Evolutionary conservation across 2,329 filamentous ascomycete species (phyloP), one percentile per base, ranked within the genome.

Genomic region (Xylariaceae sp.): DNA sequence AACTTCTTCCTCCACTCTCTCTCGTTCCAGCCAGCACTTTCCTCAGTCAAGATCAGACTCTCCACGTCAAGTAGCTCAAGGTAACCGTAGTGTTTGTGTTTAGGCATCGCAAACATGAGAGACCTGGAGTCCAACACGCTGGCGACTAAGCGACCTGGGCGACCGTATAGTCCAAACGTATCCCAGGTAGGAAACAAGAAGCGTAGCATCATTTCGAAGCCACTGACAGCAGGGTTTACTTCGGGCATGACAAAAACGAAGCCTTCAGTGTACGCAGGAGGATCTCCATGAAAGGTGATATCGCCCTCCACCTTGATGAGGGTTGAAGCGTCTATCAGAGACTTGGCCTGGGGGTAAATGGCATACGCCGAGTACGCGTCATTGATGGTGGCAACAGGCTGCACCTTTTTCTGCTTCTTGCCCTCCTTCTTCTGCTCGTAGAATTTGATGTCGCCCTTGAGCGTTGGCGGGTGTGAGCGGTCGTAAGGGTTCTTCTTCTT

Each of bases 171-270:
- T 27, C 75, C 80, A 61, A 96, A 98, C 0, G 87, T 87, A 59
- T 98, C 92, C 70, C 87, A 98, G 0, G 88, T 86, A 0, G 92
- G 92, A 59, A 98, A 94, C 9, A 98, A 70, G 66, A 86, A 96
- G 31, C 88, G 79, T 23, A 98, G 71, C 73, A 98, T 83, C 73
- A 94, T 96, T 62, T 97, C 92, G 52, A 97, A 95, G 0, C 92
- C 92, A 38, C 80, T 85, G 9, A 98, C 85, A 13, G 88, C 89
- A n/a, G 90, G 83, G 55, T 87, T 88, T 1, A 84, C 78, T 61
- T 98, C 92, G 3, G 92, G 92, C 89, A 98, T 96, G 51, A 97
- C 82, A 57, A 98, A 98, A 4, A 98, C 87, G 54, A 96, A 96
- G 0, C 92, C 92, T 59, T 98, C 92, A 0, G 84, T 85, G 2